Conservation (phyloP, 2,329 filamentous ascomycete species). For the Hymenoscyphus salicellus region DNA sequence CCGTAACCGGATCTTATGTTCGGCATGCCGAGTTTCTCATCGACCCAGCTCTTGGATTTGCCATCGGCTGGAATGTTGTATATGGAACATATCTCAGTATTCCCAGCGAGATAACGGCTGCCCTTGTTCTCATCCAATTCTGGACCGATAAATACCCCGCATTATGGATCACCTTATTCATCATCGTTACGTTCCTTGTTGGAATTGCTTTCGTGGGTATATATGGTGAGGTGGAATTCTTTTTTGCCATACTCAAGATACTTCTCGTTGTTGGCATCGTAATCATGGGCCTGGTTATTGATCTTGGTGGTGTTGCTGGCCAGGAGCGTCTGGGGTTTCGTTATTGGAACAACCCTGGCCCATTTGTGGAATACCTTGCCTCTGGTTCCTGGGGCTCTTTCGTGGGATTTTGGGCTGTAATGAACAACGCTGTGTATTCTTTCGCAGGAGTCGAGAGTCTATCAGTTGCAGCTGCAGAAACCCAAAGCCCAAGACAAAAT, state of each 20-base stretch:
- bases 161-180: slow-evolving; percentile 41
- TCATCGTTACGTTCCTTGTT: slow-evolving; percentile 37
- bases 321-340: slow-evolving; percentile 59
- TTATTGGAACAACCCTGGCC: slow-evolving; percentile 51
- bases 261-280: slow-evolving; percentile 60
- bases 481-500: slow-evolving; percentile 48
- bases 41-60: slow-evolving; percentile 37
- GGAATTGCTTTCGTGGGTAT: slow-evolving; percentile 39
- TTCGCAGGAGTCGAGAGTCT: slow-evolving; percentile 51
- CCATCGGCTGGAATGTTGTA: slow-evolving; percentile 35
- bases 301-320: slow-evolving; percentile 57
- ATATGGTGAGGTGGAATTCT: slow-evolving; percentile 53
- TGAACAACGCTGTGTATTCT: slow-evolving; percentile 46
- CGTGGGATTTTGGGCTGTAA: slow-evolving; percentile 45
- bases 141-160: slow-evolving; percentile 57
- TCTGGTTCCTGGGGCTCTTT: slow-evolving; percentile 58
- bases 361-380: slow-evolving; percentile 64
- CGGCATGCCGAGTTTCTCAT: slow-evolving; percentile 37
- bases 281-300: slow-evolving; percentile 46
- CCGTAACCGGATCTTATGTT: slow-evolving; percentile 37
- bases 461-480: slow-evolving; percentile 55
- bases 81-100: slow-evolving; percentile 34
- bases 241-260: slow-evolving; percentile 55
- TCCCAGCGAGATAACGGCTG: slow-evolving; percentile 57
- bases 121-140: slow-evolving; percentile 59